A percentile compares a stretch with the other conserved stretches of the same genome.
These are phyloP conservation scores for Chlamydomonas sphaeroides DNA, from an alignment of 139 green algal genomes.

Conservation along the genomic window DNA sequence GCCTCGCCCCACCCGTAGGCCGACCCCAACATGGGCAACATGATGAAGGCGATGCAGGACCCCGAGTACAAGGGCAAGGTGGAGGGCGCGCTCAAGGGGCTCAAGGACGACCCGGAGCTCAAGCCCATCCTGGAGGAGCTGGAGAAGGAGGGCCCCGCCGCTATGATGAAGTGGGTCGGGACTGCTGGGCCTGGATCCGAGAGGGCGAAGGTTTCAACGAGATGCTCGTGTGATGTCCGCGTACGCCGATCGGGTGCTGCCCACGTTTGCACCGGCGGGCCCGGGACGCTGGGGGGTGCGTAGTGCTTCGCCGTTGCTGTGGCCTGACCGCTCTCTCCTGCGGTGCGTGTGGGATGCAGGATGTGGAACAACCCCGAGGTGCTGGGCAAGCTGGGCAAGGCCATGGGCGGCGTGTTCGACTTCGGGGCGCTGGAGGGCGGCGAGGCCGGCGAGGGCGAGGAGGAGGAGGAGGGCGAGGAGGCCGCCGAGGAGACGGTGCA, in stretches of 20 bases:
- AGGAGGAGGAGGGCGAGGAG: constrained; percentile 66
- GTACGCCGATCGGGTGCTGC: no score
- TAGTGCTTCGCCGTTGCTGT: no score
- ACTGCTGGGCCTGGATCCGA: no score
- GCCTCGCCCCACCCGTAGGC: constrained; percentile 52
- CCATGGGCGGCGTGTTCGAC: constrained; percentile 76
- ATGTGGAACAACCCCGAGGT: constrained; percentile 93
- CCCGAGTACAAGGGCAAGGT: constrained; percentile 68
- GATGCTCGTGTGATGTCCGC: no score
- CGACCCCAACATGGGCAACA: constrained; percentile 76
- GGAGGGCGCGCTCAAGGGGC: constrained; percentile 71
- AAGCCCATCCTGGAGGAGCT: constrained; percentile 93
- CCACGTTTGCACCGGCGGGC: no score
- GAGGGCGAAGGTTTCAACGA: no score
- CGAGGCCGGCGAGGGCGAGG: constrained; percentile 51
- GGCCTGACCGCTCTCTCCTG: no score
- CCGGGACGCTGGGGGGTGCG: no score
- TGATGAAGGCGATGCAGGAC: constrained; percentile 82
- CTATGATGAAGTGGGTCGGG: constrained; percentile 96
- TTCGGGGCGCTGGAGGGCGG: constrained; percentile 34
- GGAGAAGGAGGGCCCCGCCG: constrained; percentile 87
- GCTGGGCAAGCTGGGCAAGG: constrained; percentile 91
- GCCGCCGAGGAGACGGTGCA: constrained; percentile 70
- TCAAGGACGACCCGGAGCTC: constrained; percentile 96
- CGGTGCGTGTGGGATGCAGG: no score